phyloP scores from a whole-genome alignment of 2,329 filamentous ascomycete species.

The Colletotrichum salicis region DNA sequence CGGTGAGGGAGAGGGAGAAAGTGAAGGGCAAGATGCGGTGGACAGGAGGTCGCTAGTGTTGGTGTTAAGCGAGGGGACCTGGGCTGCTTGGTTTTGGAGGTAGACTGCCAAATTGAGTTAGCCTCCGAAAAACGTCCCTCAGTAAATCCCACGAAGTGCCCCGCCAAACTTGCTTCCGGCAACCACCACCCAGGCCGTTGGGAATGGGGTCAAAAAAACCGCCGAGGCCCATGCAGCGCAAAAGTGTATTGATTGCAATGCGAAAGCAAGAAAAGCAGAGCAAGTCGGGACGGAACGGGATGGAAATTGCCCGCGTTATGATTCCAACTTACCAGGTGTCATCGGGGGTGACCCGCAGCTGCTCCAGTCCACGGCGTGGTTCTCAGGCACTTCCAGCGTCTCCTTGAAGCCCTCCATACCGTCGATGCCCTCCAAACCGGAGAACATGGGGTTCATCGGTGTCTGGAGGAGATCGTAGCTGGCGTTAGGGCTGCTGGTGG shows the following conservation, averaged over 20 bases:
- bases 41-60: conserved; percentile 77
- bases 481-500: conserved; percentile 81
- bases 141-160: conserved; percentile 20
- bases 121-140: conserved; percentile 38
- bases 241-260: background rate
- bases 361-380: conserved; percentile 81
- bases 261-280: background rate
- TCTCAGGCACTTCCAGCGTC: conserved; percentile 77
- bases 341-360: conserved; percentile 83
- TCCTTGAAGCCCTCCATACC: conserved; percentile 72
- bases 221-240: conserved; percentile 4
- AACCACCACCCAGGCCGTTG: conserved; percentile 7
- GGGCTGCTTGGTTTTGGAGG: conserved; percentile 57
- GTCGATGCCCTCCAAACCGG: conserved; percentile 71
- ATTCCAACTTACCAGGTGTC: conserved; percentile 81
- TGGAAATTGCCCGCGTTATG: background rate
- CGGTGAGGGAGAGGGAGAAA: conserved; percentile 87
- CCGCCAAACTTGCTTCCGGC: conserved; percentile 16
- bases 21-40: conserved; percentile 81
- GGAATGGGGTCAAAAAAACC: conserved; percentile 11
- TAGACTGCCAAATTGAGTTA: conserved; percentile 58
- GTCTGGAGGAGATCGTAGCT: conserved; percentile 81
- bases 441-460: conserved; percentile 84
- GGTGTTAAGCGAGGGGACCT: conserved; percentile 70
- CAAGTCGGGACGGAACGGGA: background rate